Evolutionary conservation across 495 filamentous ascomycete genomes (phyloP).

Genomic region (Talaromyces nanjingensis): DNA sequence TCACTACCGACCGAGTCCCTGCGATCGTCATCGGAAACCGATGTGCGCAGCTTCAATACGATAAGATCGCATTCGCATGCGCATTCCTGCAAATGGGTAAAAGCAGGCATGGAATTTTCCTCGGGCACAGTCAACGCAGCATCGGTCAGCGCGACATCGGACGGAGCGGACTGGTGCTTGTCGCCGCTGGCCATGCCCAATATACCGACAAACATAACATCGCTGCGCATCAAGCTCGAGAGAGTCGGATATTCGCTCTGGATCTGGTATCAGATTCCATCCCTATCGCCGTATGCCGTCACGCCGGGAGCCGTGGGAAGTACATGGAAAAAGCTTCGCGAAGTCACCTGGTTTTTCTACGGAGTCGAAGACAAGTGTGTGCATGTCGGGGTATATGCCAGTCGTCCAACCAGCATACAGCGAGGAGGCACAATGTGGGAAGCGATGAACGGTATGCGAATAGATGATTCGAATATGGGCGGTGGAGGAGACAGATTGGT

Average conservation of each 20-base stretch:
- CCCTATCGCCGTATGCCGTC: constrained; percentile 25
- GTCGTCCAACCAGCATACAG: constrained; percentile 38
- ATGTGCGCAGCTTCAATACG: not conserved
- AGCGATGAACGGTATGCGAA: constrained; percentile 33
- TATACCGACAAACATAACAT: constrained; percentile 21
- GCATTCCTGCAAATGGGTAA: constrained; percentile 50
- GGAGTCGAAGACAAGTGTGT: constrained; percentile 53
- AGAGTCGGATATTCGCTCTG: constrained; percentile 49
- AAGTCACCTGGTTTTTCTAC: constrained; percentile 56
- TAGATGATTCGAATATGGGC: constrained; percentile 18
- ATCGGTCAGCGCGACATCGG: constrained; percentile 47
- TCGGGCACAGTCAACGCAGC: constrained; percentile 46
- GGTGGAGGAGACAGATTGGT: constrained; percentile 35
- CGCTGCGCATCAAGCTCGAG: constrained; percentile 52
- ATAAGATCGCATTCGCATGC: not conserved
- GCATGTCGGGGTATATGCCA: constrained; percentile 51
- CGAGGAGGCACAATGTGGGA: constrained; percentile 34
- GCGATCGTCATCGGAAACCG: constrained; percentile 1
- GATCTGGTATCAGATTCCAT: constrained; percentile 49
- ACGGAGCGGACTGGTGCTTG: constrained; percentile 51
- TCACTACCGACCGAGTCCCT: constrained; percentile 22
- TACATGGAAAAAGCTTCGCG: constrained; percentile 51
- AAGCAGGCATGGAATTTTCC: constrained; percentile 51
- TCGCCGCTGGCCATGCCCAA: constrained; percentile 32
- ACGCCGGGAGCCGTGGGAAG: constrained; percentile 35